Base-by-base conservation (phyloP, 257 asterid species). In the Eucommia ulmoides region DNA sequence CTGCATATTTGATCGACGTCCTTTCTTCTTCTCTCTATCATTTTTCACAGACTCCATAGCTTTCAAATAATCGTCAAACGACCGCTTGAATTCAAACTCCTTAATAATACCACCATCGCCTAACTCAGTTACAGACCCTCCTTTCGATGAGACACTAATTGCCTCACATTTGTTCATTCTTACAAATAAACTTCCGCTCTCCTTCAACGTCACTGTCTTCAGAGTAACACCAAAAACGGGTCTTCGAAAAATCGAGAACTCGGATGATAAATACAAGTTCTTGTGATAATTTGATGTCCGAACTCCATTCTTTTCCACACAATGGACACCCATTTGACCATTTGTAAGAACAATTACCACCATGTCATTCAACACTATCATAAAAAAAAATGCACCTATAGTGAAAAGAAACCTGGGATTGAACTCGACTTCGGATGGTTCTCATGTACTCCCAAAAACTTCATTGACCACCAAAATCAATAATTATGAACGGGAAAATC, bases 41-140 rank as follows among this genome's bases (percentile, higher is more conserved):
- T 35, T 57, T 60, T 78, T 79, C 42, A 88, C 63, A 47, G 88
- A 75, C 55, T 84, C 93, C 95, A 88, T 52, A 48, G 79, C 87
- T 77, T 88, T 84, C 82, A 88, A 35, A 62, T 79, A 84, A 63
- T 88, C 97, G 49, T 70, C 81, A 53, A 88, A 88, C 25, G 95
- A 72, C 41, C 88, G 88, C 65, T 65, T 76, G 54, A 86, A 83
- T 57, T 79, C 85, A 33, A 69, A 51, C 21, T 76, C 88, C 59
- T 81, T 70, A 41, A 41, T 60, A 29, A 22, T 11, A 21, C 65
- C 72, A 18, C 65, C 73, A 54, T 64, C 66, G 41, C 52, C 63
- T 22, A 44, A 49, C 16, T 63, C 6, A 16, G 7, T 15, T 6
- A 3, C 48, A 16, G 20, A 18, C 48, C 19, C 48, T 42, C 20